Percentiles rank a stretch among this genome's conserved stretches.
phyloP scores from a whole-genome alignment of 2,329 filamentous ascomycete genomes.

The Arthrocladium fulminans region DNA sequence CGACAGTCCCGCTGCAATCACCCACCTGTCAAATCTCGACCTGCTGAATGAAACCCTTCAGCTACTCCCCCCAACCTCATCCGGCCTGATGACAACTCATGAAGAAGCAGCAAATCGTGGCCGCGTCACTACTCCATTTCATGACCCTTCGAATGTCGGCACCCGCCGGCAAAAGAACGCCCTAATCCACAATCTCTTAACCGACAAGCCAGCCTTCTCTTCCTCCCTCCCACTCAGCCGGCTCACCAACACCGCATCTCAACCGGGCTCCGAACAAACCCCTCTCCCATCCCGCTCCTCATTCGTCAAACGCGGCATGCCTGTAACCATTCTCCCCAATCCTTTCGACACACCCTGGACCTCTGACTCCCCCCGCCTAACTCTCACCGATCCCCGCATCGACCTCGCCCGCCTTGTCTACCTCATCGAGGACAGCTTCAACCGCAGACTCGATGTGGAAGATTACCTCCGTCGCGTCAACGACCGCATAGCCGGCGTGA shows the following conservation, averaged over 20 bases:
- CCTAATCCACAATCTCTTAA: conserved; percentile 88
- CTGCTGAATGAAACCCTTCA: conserved; percentile 62
- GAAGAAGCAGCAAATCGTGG: conserved; percentile 59
- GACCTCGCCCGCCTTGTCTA: conserved; percentile 74
- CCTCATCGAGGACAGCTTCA: conserved; percentile 90
- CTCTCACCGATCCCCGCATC: conserved; percentile 69
- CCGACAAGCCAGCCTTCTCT: conserved; percentile 86
- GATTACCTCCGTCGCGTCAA: conserved; percentile 77
- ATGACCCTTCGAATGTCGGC: conserved; percentile 40
- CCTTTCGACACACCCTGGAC: conserved; percentile 58
- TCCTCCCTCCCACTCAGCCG: conserved; percentile 75
- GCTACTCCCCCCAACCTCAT: conserved; percentile 73
- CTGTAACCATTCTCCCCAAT: conserved; percentile 72
- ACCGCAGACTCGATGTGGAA: conserved; percentile 69
- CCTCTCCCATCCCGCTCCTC: conserved; percentile 49
- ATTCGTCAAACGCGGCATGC: conserved; percentile 84
- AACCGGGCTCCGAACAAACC: conserved; percentile 24
- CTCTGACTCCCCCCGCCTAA: conserved; percentile 57
- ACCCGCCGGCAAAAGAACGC: conserved; percentile 65
- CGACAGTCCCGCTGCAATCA: background rate
- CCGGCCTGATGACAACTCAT: conserved; percentile 81
- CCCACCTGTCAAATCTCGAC: conserved; percentile 40
- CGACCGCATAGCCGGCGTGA: conserved; percentile 75
- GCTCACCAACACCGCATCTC: conserved; percentile 39
- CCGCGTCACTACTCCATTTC: conserved; percentile 30